Evolutionary conservation across 176 grass and related monocot genomes (phyloP).

Genomic region (Urochloa ruziziensis): DNA sequence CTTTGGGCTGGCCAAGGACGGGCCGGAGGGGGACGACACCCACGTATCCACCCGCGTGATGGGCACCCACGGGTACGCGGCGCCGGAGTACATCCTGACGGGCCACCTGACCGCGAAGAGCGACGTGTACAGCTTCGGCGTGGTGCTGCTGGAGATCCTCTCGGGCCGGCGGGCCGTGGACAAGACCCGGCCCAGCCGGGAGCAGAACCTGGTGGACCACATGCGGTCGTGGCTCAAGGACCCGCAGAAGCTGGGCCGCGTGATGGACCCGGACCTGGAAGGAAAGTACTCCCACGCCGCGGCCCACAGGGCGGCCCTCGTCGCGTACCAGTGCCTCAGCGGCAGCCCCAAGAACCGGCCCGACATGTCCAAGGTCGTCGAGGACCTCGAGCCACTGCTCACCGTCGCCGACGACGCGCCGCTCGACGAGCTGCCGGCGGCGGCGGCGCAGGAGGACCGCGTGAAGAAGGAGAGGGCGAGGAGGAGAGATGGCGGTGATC

Average conservation of each 20-base stretch:
- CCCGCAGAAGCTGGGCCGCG: conserved; percentile 26
- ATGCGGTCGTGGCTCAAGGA: conserved; percentile 66
- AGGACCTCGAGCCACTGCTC: conserved; percentile 66
- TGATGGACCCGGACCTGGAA: conserved; percentile 64
- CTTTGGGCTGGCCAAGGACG: conserved; percentile 71
- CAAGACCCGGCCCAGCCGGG: conserved; percentile 49
- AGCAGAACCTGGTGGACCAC: conserved; percentile 77
- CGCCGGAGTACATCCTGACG: conserved; percentile 73
- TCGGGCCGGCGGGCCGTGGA: conserved; percentile 74
- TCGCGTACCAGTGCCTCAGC: conserved; percentile 70
- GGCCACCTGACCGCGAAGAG: conserved; percentile 82
- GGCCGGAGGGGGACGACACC: conserved; percentile 64
- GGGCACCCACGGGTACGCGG: conserved; percentile 70
- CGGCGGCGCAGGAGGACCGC: background rate
- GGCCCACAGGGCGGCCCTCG: conserved; percentile 49
- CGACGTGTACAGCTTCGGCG: conserved; percentile 85
- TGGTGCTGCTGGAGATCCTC: conserved; percentile 73
- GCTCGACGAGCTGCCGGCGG: conserved; percentile 17
- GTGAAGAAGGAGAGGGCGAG: background rate
- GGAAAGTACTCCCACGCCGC: conserved; percentile 40
- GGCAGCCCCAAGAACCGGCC: conserved; percentile 69
- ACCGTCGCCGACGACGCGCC: conserved; percentile 22
- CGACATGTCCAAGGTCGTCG: conserved; percentile 60
- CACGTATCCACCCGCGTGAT: conserved; percentile 81
- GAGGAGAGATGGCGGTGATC: background rate